Conservation (phyloP, 768 basidiomycete genomes). For the Termitomyces sp. region DNA sequence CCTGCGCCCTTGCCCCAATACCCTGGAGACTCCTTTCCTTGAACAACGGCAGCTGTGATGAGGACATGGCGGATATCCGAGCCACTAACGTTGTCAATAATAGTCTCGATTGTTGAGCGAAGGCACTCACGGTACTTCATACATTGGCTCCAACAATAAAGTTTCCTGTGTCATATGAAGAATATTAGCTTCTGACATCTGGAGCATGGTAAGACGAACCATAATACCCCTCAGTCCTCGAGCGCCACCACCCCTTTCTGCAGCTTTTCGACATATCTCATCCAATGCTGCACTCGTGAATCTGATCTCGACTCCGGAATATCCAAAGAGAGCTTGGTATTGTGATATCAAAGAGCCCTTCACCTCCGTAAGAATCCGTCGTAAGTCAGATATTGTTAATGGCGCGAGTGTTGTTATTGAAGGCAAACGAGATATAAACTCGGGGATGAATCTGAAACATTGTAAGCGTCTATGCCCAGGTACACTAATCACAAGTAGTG, state of each 20-base stretch:
- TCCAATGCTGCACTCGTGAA: constrained; percentile 80
- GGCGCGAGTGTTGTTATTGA: constrained; percentile 82
- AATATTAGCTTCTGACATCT: not conserved
- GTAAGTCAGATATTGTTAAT: constrained; percentile 73
- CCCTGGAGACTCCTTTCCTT: constrained; percentile 52
- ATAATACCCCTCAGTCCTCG: constrained; percentile 86
- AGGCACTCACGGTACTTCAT: constrained; percentile 75
- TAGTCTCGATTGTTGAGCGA: not conserved
- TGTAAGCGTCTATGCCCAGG: constrained; percentile 3
- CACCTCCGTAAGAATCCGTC: constrained; percentile 89
- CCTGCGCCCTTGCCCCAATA: constrained; percentile 74
- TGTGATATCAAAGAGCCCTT: constrained; percentile 88
- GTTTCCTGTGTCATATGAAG: constrained; percentile 48
- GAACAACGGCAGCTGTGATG: constrained; percentile 66
- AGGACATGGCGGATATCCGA: constrained; percentile 77
- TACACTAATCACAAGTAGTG: not conserved
- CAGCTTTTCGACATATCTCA: constrained; percentile 76
- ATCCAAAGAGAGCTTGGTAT: constrained; percentile 77
- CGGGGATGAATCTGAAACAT: constrained; percentile 72
- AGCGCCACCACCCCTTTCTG: constrained; percentile 83
- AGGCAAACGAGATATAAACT: constrained; percentile 92
- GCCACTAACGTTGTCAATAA: constrained; percentile 7
- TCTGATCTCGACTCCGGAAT: constrained; percentile 79
- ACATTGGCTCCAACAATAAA: constrained; percentile 86
- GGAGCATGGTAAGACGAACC: constrained; percentile 33